A percentile compares a stretch with the other conserved stretches of the same genome.
Evolutionary conservation across 139 green algal genomes (phyloP).

Genomic region (Eudorina sp.): DNA sequence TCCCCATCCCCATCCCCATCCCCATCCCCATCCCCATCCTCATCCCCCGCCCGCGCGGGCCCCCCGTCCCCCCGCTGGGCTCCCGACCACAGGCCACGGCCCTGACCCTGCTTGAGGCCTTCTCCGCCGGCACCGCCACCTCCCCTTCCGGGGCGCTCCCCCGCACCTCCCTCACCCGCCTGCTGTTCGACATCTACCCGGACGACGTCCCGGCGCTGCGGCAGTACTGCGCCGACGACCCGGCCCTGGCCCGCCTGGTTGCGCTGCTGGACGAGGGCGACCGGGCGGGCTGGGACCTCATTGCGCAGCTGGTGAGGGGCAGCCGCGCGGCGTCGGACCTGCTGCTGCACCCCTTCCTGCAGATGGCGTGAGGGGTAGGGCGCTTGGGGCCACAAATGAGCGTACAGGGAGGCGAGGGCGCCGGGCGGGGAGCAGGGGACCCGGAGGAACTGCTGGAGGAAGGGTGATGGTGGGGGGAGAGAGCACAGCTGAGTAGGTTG

Average conservation of each 20-base stretch:
- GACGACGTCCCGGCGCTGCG: conserved; percentile 43
- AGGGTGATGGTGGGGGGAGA: no score
- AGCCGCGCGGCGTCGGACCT: conserved; percentile 32
- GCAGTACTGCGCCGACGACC: conserved; percentile 48
- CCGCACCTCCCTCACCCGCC: conserved; percentile 48
- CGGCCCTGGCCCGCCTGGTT: conserved; percentile 52
- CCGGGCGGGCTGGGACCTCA: conserved; percentile 68
- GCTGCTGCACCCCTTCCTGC: conserved; percentile 51
- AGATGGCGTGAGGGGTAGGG: not conserved
- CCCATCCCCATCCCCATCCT: not conserved
- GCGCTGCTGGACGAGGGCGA: conserved; percentile 66
- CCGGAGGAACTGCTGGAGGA: no score
- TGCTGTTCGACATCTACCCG: conserved; percentile 56
- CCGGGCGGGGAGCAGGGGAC: no score
- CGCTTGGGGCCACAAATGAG: no score
- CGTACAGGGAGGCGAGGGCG: no score
- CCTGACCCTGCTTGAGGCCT: conserved; percentile 54
- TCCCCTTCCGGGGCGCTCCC: conserved; percentile 3
- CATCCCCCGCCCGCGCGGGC: no score
- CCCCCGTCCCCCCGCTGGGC: no score
- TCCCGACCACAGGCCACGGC: conserved; percentile 45
- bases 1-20: not conserved
- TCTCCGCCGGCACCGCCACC: conserved; percentile 34
- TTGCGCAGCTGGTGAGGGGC: conserved; percentile 53
- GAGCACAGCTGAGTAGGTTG: no score